These are phyloP conservation scores for Aspergillus diversus DNA, from an alignment of 495 filamentous ascomycete genomes.

Conservation along the genomic window DNA sequence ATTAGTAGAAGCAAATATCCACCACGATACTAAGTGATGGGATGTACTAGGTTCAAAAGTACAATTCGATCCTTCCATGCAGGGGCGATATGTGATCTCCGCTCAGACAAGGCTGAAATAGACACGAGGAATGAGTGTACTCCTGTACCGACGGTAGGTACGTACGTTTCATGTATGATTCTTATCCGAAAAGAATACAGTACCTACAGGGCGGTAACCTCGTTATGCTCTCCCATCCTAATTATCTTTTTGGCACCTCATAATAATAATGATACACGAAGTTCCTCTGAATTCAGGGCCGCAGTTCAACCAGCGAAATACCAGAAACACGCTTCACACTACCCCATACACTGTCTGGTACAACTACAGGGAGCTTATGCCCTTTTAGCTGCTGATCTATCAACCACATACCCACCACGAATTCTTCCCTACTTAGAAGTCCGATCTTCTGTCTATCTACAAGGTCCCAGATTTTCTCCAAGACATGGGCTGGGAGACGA, in stretches of 20 bases:
- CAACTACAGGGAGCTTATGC: constrained; percentile 78
- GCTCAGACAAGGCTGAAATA: too few species aligned
- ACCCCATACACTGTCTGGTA: constrained; percentile 83
- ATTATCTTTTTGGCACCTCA: too few species aligned
- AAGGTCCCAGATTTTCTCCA: constrained; percentile 84
- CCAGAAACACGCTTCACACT: constrained; percentile 68
- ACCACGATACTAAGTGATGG: too few species aligned
- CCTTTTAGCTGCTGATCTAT: constrained; percentile 89
- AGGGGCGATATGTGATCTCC: background rate
- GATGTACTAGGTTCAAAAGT: background rate
- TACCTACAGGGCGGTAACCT: too few species aligned
- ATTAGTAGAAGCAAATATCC: too few species aligned
- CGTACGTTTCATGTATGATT: too few species aligned
- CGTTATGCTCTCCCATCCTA: too few species aligned
- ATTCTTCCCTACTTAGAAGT: constrained; percentile 73
- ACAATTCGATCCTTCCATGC: background rate
- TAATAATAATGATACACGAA: background rate
- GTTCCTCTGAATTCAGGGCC: constrained; percentile 2
- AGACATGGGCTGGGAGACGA: constrained; percentile 63
- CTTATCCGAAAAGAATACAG: too few species aligned
- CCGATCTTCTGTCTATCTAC: constrained; percentile 70
- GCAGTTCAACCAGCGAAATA: constrained; percentile 34
- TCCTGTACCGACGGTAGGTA: too few species aligned
- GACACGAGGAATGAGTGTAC: too few species aligned
- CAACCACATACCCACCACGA: constrained; percentile 95